Percentiles rank a stretch among this genome's conserved stretches.
These are phyloP conservation scores for Fusarium sp. DNA, from an alignment of 2,329 filamentous ascomycete species.

Conservation along the genomic window DNA sequence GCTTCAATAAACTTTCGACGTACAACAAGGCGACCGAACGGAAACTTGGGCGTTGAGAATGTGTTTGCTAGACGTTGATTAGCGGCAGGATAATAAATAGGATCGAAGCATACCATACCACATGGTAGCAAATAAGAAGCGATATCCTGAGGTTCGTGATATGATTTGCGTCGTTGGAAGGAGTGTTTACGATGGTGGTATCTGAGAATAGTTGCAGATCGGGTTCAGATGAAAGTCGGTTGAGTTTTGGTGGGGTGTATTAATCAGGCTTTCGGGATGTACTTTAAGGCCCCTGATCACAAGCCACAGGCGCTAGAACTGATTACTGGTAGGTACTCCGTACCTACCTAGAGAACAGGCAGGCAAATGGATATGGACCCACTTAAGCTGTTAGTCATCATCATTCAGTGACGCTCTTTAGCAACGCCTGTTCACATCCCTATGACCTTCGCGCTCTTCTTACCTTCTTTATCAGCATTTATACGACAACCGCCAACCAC, in stretches of 20 bases:
- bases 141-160: not conserved
- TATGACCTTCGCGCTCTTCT: not conserved
- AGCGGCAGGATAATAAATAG: not conserved
- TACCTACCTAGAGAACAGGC: not conserved
- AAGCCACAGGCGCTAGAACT: not conserved
- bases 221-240: conserved; percentile 11
- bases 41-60: conserved; percentile 97
- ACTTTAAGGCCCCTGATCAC: conserved; percentile 20
- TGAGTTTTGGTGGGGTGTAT: conserved; percentile 38
- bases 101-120: conserved; percentile 49
- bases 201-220: conserved; percentile 3
- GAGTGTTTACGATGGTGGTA: not conserved
- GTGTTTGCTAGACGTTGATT: conserved; percentile 78
- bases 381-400: conserved; percentile 32
- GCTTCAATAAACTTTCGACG: conserved; percentile 47
- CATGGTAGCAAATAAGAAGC: conserved; percentile 42
- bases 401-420: conserved; percentile 25
- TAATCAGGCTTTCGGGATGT: conserved; percentile 25
- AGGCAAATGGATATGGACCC: not conserved
- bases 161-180: not conserved
- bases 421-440: conserved; percentile 12
- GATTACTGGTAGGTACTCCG: not conserved
- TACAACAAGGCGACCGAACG: conserved; percentile 96
- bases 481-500: conserved; percentile 16
- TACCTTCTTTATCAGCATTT: not conserved